Evolutionary conservation across 2,329 filamentous ascomycete species (phyloP), one percentile per base, ranked within the genome.

Genomic region (Plectosphaerella plurivora): DNA sequence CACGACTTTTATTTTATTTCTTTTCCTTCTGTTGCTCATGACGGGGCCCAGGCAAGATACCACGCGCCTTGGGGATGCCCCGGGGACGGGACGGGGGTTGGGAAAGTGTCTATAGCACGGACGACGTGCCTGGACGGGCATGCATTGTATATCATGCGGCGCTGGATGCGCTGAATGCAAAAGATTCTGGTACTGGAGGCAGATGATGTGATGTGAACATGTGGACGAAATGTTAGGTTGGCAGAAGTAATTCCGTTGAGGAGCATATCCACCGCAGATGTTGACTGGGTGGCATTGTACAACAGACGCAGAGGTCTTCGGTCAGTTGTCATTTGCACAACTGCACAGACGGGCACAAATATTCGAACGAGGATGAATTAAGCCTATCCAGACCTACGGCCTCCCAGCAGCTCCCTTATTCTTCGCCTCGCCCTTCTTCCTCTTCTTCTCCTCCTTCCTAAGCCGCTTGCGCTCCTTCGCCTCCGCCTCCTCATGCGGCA

Each of bases 401-500:
- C 44, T 44, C 3, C 11, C 16, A 15, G 20, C 47, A 14, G 24
- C 37, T 10, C 39, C 11, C 36, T 41, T 39, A 3, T 15, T 24
- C 39, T 50, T 50, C 37, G 44, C 24, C 48, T 16, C 11, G 16
- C n/a, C 20, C n/a, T 51, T 52, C 42, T 49, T n/a, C 24, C 42
- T 37, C 39, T 20, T 33, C 48, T 51, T 37, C 52, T 51, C 50
- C 50, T 44, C 51, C 44, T 33, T 45, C n/a, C 36, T 36, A 46
- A 41, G 39, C 49, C 51, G 37, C 35, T 47, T 51, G n/a, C 28
- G 52, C 3, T 52, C 50, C 48, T 49, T 33, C 47, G 37, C 25
- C 51, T 46, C 45, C 45, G 54, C 54, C 53, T 65, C 61, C 49
- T 72, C 63, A 55, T 73, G 76, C n/a, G 86, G 87, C 59, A 85